Evolutionary conservation across 2,329 filamentous ascomycete genomes (phyloP).

Genomic region (Fusarium acutatum): DNA sequence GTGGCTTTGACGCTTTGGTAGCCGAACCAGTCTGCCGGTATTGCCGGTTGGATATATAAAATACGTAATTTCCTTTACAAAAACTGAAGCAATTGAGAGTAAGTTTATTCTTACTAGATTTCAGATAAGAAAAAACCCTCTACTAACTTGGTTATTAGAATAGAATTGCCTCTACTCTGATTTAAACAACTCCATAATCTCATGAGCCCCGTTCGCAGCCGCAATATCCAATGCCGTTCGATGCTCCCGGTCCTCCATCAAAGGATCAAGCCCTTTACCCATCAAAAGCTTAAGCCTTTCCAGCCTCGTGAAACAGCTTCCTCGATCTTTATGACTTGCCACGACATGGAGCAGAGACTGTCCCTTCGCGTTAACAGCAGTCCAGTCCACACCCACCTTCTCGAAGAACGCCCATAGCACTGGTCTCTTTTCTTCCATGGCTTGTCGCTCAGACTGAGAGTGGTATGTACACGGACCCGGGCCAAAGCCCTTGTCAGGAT

Average conservation of each 20-base stretch:
- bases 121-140: no score
- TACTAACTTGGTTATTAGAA: no score
- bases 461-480: rapidly evolving
- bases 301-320: neutral
- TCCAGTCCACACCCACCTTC: neutral
- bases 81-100: no score
- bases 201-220: neutral
- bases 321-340: rapidly evolving
- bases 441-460: neutral
- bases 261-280: neutral
- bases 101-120: no score
- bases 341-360: neutral
- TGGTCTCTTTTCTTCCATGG: neutral
- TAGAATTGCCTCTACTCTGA: neutral
- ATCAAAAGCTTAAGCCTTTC: neutral
- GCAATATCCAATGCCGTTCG: neutral
- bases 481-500: neutral
- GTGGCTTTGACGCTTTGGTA: neutral
- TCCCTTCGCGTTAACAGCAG: neutral
- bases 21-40: neutral
- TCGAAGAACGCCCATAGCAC: neutral
- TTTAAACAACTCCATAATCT: neutral
- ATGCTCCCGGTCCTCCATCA: neutral
- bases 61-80: no score
- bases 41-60: neutral